Evolutionary conservation across 2,329 filamentous ascomycete genomes (phyloP).

Genomic region (Diaporthe destruens): DNA sequence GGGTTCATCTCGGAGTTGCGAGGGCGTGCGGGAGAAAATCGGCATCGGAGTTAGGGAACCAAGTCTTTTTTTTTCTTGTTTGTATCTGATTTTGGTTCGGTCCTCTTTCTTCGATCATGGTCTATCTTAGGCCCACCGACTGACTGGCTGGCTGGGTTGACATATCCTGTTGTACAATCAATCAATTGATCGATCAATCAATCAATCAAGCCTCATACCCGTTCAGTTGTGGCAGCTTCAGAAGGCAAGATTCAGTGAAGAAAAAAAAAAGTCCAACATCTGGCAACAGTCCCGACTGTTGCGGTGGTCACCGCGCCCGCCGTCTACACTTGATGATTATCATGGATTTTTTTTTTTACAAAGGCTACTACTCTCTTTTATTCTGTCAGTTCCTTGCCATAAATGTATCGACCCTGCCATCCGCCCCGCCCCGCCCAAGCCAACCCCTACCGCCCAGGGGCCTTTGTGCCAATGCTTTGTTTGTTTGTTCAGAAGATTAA

Average conservation of each 20-base stretch:
- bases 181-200: constrained; percentile 7
- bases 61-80: neutral
- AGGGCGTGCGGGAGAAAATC: constrained; percentile 36
- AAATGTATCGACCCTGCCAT: constrained; percentile 21
- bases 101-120: neutral
- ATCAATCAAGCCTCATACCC: constrained; percentile 21
- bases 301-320: neutral
- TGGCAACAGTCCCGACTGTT: neutral
- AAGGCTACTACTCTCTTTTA: constrained; percentile 1
- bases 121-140: neutral
- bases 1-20: constrained; percentile 39
- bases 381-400: constrained; percentile 13
- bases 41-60: constrained; percentile 41
- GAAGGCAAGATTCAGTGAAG: neutral
- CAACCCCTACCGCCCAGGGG: neutral
- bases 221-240: constrained; percentile 7
- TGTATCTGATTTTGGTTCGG: constrained; percentile 5
- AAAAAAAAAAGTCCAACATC: neutral
- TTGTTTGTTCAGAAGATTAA: constrained; percentile 26
- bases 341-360: constrained; percentile 23
- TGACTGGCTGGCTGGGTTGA: constrained; percentile 10
- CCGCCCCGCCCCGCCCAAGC: constrained; percentile 11
- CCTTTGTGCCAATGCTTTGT: constrained; percentile 36
- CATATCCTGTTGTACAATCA: constrained; percentile 21
- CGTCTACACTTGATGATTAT: neutral